Evolutionary conservation across 805 yeast genomes (phyloP), one percentile per base, ranked within the genome.

Genomic region (Cyberlindnera veronae): DNA sequence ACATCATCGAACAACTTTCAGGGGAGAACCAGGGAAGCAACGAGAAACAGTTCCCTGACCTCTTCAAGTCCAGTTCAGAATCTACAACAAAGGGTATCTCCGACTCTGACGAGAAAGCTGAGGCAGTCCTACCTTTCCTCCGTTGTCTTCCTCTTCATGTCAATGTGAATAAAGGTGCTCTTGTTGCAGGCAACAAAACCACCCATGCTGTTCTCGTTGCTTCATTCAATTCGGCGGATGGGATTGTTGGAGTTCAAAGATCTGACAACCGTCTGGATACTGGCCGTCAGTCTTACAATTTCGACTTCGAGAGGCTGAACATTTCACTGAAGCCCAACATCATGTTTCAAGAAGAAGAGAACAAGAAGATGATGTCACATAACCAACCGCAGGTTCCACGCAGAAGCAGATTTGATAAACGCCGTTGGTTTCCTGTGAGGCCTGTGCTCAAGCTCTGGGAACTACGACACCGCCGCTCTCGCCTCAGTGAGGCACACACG

Each of bases 151-250:
- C 99, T 0, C 50, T 91, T 3, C 74, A 76, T 12, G 35, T 87
- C 3, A 61, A 66, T 7, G 66, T 86, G 11, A 73, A 68, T 32
- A 81, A 76, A 41, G 88, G 91, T 1, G 82, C 95, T 0, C 35
- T 87, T 20, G 83, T 87, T 1, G 54, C 88, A 16, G 99, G 99
- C 8, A 91, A 90, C 60, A 69, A 72, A 44, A 72, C 77, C 13
- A 88, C 96, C 0, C 81, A 93, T 2, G 77, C 90, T 1, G 63
- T 93, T 10, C 47, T 84, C 32, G 79, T 88, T 3, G 66, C 74
- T 4, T 79, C 88, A 8, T 82, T 72, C 51, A 67, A 72, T 5
- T 57, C 68, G 1, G 78, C 78, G 2, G 62, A 63, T 12, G 89
- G 88, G 0, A 40, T 68, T 0, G 43, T 82, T 2, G 96, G 90